phyloP scores from a whole-genome alignment of 1,284 basidiomycete genomes.

The Trametes pubescens region DNA sequence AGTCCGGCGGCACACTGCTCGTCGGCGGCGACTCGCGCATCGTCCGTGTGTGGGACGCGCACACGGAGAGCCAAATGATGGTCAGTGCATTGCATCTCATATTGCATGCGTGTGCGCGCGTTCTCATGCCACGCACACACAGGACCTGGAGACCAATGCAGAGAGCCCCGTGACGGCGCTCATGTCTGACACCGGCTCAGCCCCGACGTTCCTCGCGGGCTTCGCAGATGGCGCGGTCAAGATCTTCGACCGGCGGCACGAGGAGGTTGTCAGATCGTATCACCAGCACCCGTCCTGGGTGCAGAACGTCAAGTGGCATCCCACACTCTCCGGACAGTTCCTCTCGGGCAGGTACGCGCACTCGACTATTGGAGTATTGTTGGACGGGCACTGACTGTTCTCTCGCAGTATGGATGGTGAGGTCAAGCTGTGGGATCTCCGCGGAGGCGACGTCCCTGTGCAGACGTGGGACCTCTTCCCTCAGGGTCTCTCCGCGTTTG shows the following conservation, averaged over 20 bases:
- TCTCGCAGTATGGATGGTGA: conserved; percentile 83
- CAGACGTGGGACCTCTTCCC: conserved; percentile 75
- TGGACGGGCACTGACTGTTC: conserved; percentile 4
- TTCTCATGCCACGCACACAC: conserved; percentile 25
- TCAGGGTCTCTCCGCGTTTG: conserved; percentile 84
- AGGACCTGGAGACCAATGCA: conserved; percentile 91
- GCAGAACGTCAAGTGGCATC: conserved; percentile 90
- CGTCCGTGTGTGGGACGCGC: conserved; percentile 95
- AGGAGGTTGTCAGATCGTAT: conserved; percentile 86
- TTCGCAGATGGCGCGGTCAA: conserved; percentile 95
- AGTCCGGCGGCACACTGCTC: conserved; percentile 84
- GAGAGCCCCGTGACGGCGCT: conserved; percentile 92
- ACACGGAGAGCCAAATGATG: conserved; percentile 85
- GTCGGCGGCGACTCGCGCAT: conserved; percentile 92
- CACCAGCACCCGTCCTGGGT: conserved; percentile 91
- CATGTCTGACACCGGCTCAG: conserved; percentile 79
- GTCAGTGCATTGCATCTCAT: conserved; percentile 54
- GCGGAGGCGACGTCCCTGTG: conserved; percentile 69
- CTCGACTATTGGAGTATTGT: not conserved
- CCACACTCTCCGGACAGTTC: conserved; percentile 76
- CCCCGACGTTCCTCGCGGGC: conserved; percentile 87
- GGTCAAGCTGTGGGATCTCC: conserved; percentile 92
- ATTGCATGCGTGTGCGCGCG: conserved; percentile 9
- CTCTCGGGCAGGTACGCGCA: conserved; percentile 84
- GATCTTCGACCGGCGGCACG: conserved; percentile 90